Evolutionary conservation across 495 filamentous ascomycete species (phyloP).

Genomic region (Barbatosphaeria neglecta): DNA sequence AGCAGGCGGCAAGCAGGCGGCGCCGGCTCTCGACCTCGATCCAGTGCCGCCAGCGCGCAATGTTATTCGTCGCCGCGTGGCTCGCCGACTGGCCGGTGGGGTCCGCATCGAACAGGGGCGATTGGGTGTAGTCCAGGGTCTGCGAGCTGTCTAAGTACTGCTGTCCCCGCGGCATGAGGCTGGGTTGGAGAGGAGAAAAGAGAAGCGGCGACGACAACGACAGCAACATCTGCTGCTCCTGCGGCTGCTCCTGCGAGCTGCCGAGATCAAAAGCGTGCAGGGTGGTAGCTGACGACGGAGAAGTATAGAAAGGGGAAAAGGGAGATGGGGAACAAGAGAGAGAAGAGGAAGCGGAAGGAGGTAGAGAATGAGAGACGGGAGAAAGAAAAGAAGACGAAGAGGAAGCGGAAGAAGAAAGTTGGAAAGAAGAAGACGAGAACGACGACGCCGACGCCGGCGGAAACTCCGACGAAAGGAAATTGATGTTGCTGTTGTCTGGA

Average conservation of each 20-base stretch:
- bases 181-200: conserved; percentile 11
- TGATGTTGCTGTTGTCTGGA: conserved; percentile 6
- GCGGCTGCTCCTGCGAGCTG: neutral
- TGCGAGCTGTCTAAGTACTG: conserved; percentile 36
- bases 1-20: conserved; percentile 38
- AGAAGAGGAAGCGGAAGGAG: conserved; percentile 11
- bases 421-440: conserved; percentile 17
- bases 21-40: conserved; percentile 33
- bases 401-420: conserved; percentile 17
- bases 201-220: conserved; percentile 1
- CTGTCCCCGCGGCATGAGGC: conserved; percentile 13
- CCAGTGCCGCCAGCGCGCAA: conserved; percentile 36
- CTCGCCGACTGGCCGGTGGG: neutral
- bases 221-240: neutral
- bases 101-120: conserved; percentile 12
- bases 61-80: conserved; percentile 11
- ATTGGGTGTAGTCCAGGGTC: conserved; percentile 20
- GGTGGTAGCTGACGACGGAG: neutral
- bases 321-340: conserved; percentile 1
- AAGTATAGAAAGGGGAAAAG: conserved; percentile 1
- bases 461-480: conserved; percentile 14
- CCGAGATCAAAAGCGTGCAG: conserved; percentile 1
- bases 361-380: conserved; percentile 20
- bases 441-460: too few species aligned
- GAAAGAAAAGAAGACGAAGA: conserved; percentile 22